Conservation (phyloP, 2,329 filamentous ascomycete species). For the Dactylella cylindrospora region DNA sequence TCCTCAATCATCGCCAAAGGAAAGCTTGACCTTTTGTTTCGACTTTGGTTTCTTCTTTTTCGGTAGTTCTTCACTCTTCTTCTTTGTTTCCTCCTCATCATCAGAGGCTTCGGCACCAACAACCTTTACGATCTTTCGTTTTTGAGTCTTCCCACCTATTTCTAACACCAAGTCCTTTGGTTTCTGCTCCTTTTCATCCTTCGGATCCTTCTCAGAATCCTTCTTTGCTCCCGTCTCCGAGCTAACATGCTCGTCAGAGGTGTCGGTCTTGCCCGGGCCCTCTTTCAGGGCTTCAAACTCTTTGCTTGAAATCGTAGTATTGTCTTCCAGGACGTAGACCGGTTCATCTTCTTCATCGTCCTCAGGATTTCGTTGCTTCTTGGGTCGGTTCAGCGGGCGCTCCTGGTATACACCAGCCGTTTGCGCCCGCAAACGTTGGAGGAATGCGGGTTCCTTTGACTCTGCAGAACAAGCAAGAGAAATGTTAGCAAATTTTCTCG, state of each 20-base stretch:
- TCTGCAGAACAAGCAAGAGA: constrained; percentile 37
- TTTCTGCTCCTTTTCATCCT: constrained; percentile 45
- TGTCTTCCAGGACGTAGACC: constrained; percentile 70
- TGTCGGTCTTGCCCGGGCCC: constrained; percentile 48
- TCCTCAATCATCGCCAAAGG: constrained; percentile 45
- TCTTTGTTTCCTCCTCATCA: constrained; percentile 15
- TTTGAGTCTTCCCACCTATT: constrained; percentile 45
- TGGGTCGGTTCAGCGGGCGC: constrained; percentile 53
- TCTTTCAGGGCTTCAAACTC: constrained; percentile 56
- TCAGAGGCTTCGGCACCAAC: constrained; percentile 32
- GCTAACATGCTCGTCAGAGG: constrained; percentile 44
- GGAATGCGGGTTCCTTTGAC: constrained; percentile 47
- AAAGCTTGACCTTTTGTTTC: constrained; percentile 50
- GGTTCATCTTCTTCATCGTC: constrained; percentile 76
- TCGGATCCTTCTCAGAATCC: constrained; percentile 48
- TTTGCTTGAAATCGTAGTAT: constrained; percentile 61
- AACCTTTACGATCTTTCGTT: constrained; percentile 40
- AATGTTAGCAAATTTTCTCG: not conserved
- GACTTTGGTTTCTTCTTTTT: constrained; percentile 37
- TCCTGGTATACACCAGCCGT: constrained; percentile 57
- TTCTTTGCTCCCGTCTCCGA: constrained; percentile 38
- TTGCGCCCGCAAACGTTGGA: constrained; percentile 46
- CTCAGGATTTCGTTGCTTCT: constrained; percentile 59
- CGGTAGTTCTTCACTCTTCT: constrained; percentile 10
- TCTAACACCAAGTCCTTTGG: constrained; percentile 46